Evolutionary conservation across 2,329 filamentous ascomycete species (phyloP), one percentile per base, ranked within the genome.

Genomic region (Raffaelea ambrosiae): DNA sequence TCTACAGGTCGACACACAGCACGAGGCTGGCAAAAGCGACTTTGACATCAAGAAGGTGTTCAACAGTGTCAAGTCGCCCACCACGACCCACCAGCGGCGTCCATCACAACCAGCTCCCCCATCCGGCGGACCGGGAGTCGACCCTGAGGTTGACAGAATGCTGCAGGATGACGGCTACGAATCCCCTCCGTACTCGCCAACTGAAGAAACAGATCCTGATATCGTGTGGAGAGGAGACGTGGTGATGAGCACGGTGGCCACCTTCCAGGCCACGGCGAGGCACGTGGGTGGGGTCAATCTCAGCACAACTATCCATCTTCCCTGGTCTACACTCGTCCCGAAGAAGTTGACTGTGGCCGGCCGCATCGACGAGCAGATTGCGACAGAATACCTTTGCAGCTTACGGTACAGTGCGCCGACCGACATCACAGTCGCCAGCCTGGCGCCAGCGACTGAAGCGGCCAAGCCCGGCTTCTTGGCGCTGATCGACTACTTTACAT

Each of bases 1-100:
- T 38, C 62, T 68, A 33, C 66, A 64, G 41, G 66, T 72, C 48
- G 70, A 75, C 33, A 65, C 71, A 43, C 70, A 76, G 55, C 67
- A 41, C 8, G 36, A 72, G 4, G 77, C 82, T 1, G 77, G 79
- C 1, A 72, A 69, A 44, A 66, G 74, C 10, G 76, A 82, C 57
- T 95, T 94, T 58, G 86, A 95, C 59, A 87, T 95, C 60, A 83
- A 87, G 58, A 86, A 86, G 52, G 88, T 95, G 22, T 93, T 90
- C 63, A 85, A 83, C 5, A 86, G 83, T 54, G 87, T 94, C 38
- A 83, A 84, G 56, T 93, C 88, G 2, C 88, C 89, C 54, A 71
- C 76, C 44, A 62, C 65, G 49, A 64, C 72, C 43, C 65, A 67
- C 49, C 67, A 63, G 53, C 70, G 71, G 38, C 69, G 73, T 41